Base-by-base conservation (phyloP, 371 early-diverging fungal species). In the Rhizomucor pusillus region DNA sequence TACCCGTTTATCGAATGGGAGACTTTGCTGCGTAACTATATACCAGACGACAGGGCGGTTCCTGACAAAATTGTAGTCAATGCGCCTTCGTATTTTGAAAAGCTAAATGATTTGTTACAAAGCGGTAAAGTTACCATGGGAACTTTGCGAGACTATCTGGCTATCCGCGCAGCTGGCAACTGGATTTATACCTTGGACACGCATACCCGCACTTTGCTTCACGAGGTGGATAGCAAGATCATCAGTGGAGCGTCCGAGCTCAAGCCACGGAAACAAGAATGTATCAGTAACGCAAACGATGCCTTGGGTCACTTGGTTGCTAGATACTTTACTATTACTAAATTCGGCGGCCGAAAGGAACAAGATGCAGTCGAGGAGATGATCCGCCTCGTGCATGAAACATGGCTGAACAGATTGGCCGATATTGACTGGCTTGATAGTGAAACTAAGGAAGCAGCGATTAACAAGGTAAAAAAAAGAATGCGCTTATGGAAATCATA, bases 351-450 rank as follows among this genome's bases (percentile, higher is more conserved):
- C 35, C 66, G 65, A 16, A 62, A 71, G 29, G 51, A 65, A 4
- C 63, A 63, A 6, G 59, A 67, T 10, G 54, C 67, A 18, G 58
- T 54, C 0, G 46, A 51, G 13, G 47, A 58, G 10, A 69, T 81
- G 52, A 67, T 86, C 12, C 51, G 47, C 0, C 48, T 49, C 4
- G 60, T 74, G 20, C 52, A 63, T 6, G 54, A 61, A 4, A 51
- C 70, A 18, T 71, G 83, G 52, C 43, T 68, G 11, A 57, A 62
- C 22, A 54, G 80, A 10, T 66, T 84, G 20, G 35, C 65, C 12
- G 47, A 68, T 5, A 49, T 72, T 1, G 61, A 67, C 19, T 87
- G 85, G 85, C 58, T 87, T 1, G 86, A 85, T 60, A 43, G 60
- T 2, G 50, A 58, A 33, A 85, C 86, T 0, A 59, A 69, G 3